Base-by-base conservation (phyloP, 495 filamentous ascomycete species). In the Penicillium flavigenum region DNA sequence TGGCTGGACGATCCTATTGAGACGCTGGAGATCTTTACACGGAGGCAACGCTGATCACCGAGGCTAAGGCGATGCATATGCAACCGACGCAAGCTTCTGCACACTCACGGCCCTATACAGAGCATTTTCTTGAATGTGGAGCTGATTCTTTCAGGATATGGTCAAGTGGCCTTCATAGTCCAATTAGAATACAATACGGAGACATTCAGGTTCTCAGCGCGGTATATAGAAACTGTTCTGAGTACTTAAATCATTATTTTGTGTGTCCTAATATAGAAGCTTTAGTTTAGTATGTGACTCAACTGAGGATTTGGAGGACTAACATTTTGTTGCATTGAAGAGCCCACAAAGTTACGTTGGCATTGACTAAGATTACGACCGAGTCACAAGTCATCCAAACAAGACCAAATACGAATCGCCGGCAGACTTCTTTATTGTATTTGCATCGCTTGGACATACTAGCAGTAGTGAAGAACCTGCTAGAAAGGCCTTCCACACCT, bases 1-100 rank as follows among this genome's bases (percentile, higher is more conserved):
- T 98, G 91, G 91, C 89, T 96, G 5, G 86, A 90, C 72, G 92
- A 89, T 20, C 82, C 82, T 59, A 87, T 97, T 59, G 91, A 96
- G 79, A 87, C 88, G 17, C 76, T 96, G 16, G 82, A 47, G 79
- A 74, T 54, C 77, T 76, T 38, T 81, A 80, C 31, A 72, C 86
- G 64, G 79, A 79, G 48, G 79, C 84, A 17, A 63, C 77, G 16
- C 78, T 91, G 39, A 72, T 92, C 26, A 87, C 81, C 12, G 88
- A 91, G 71, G 90, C 88, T 17, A 86, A 84, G 63, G 91, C 86
- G 2, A 73, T 96, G 49, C 96, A 93, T 69, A 80, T 98, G 51
- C 90, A 94, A 70, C 93, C 93, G 4, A 92, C 82, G 68, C 76
- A 87, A 47, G 5, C 46, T 16, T 34, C 16, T 39, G 6, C 17